Evolutionary conservation across 2,329 filamentous ascomycete genomes (phyloP).

Genomic region (Microdochium bolleyi): DNA sequence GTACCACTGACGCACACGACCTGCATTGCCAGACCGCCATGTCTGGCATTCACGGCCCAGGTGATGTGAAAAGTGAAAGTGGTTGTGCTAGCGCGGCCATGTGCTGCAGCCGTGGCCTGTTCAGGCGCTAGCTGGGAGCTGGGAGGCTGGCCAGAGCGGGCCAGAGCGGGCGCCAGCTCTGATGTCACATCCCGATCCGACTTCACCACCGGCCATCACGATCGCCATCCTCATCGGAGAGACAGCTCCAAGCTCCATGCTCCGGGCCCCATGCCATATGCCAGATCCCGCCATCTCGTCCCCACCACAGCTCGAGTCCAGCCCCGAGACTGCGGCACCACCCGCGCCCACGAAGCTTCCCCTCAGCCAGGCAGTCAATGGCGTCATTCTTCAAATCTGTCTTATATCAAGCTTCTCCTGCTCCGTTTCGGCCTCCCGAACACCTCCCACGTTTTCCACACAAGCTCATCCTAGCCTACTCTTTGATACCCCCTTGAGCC

Average conservation of each 20-base stretch:
- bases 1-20: background rate
- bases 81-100: background rate
- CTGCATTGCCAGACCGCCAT: background rate
- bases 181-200: background rate
- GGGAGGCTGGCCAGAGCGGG: background rate
- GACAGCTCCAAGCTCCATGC: too few relatives aligned
- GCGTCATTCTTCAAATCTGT: background rate
- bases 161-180: background rate
- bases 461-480: background rate
- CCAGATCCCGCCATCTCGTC: too few relatives aligned
- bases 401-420: background rate
- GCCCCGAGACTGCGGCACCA: too few relatives aligned
- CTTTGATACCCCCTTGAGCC: background rate
- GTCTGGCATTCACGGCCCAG: background rate
- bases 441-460: background rate
- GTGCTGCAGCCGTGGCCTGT: background rate
- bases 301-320: too few relatives aligned
- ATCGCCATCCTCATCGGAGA: background rate
- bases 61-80: too few relatives aligned
- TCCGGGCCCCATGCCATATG: too few relatives aligned
- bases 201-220: background rate
- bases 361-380: background rate
- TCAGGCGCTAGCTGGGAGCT: background rate
- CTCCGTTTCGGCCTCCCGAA: background rate
- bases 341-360: too few relatives aligned